These are phyloP conservation scores for Phascolomyces articulosus DNA, from an alignment of 371 early-diverging fungal species.

Conservation along the genomic window DNA sequence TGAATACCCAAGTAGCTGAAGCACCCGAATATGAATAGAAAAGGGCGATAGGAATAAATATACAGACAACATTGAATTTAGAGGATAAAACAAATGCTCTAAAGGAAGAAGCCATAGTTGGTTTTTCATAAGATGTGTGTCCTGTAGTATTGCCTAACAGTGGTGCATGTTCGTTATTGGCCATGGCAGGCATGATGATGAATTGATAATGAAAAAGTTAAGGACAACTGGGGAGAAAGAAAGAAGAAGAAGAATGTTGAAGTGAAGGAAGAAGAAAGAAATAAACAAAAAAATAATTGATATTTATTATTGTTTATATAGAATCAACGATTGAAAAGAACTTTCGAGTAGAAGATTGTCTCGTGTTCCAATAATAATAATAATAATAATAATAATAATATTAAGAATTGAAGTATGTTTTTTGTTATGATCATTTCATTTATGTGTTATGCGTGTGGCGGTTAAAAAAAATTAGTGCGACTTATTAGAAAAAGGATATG, in stretches of 20 bases:
- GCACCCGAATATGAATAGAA: constrained; percentile 60
- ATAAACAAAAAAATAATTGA: background rate
- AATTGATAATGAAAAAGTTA: background rate
- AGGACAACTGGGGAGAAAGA: background rate
- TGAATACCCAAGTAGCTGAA: constrained; percentile 65
- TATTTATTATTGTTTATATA: constrained; percentile 8
- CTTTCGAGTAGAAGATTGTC: constrained; percentile 9
- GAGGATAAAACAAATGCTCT: constrained; percentile 41
- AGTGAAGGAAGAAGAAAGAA: background rate
- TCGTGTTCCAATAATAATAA: constrained; percentile 1
- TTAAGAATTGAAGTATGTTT: no score
- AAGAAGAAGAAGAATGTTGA: background rate
- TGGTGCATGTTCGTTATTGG: constrained; percentile 16
- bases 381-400: background rate
- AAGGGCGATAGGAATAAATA: constrained; percentile 83
- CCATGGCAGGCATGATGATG: background rate
- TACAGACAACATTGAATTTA: constrained; percentile 65
- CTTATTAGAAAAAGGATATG: no score
- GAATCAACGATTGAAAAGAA: background rate
- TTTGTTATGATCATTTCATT: no score
- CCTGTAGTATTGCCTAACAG: constrained; percentile 2
- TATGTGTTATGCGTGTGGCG: no score
- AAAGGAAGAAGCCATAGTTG: constrained; percentile 34
- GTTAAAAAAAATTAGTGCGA: no score
- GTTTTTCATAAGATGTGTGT: constrained; percentile 13